These are phyloP conservation scores for Phytophthora pinifolia DNA, from an alignment of 352 stramenopile species.

Conservation along the genomic window DNA sequence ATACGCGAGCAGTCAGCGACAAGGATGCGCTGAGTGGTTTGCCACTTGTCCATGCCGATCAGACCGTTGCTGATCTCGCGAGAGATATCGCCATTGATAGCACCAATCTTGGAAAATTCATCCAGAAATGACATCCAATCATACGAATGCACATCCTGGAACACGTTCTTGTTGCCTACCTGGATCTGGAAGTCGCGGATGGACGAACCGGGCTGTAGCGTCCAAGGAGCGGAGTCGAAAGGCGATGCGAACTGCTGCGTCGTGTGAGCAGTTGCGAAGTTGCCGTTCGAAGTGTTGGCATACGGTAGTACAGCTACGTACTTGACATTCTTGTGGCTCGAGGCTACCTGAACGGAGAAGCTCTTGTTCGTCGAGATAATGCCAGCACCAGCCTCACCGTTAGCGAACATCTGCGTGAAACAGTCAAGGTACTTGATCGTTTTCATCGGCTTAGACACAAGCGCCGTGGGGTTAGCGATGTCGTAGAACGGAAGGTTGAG, in stretches of 20 bases:
- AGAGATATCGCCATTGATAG: constrained; percentile 19
- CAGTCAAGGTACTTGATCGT: constrained; percentile 22
- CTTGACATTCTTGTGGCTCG: too few relatives aligned
- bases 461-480: constrained; percentile 17
- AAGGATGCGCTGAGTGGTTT: constrained; percentile 6
- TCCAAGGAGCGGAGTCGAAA: constrained; percentile 22
- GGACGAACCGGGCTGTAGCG: constrained; percentile 7
- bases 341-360: too few relatives aligned
- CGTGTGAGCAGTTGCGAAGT: too few relatives aligned
- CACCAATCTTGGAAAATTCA: constrained; percentile 14
- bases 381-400: too few relatives aligned
- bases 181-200: constrained; percentile 17
- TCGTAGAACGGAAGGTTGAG: constrained; percentile 34
- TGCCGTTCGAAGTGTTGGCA: too few relatives aligned
- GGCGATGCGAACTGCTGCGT: not conserved
- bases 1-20: too few relatives aligned
- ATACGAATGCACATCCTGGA: constrained; percentile 16
- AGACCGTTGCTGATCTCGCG: constrained; percentile 18
- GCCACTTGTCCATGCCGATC: constrained; percentile 15
- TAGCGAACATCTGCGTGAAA: not conserved
- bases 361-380: too few relatives aligned
- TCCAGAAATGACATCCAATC: not conserved
- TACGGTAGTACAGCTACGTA: too few relatives aligned
- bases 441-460: constrained; percentile 30
- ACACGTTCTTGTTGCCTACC: constrained; percentile 23